phyloP scores from a whole-genome alignment of 495 filamentous ascomycete genomes.

The Penicillium chermesinum region DNA sequence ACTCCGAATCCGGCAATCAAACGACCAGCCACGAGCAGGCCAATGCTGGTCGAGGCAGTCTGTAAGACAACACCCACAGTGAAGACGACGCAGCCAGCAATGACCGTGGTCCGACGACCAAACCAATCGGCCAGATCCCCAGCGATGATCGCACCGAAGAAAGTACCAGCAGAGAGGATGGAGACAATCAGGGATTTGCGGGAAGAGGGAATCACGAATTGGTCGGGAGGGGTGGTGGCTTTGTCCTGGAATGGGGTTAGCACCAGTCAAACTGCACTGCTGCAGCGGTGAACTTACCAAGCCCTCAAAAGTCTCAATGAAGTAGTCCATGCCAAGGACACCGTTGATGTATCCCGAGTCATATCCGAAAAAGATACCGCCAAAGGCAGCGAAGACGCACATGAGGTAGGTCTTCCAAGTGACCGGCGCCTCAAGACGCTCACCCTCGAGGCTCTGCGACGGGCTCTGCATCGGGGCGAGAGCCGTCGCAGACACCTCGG shows the following conservation, averaged over 20 bases:
- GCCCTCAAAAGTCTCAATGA: slow-evolving; percentile 39
- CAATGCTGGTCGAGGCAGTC: slow-evolving; percentile 43
- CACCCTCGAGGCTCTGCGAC: slow-evolving; percentile 33
- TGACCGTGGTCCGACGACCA: slow-evolving; percentile 64
- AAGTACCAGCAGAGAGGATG: slow-evolving; percentile 70
- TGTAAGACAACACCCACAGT: slow-evolving; percentile 60
- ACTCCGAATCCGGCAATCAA: slow-evolving; percentile 68
- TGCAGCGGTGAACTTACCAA: slow-evolving; percentile 18
- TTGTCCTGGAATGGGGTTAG: slow-evolving; percentile 13
- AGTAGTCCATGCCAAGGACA: slow-evolving; percentile 50
- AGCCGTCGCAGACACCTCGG: slow-evolving; percentile 22
- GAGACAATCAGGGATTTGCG: slow-evolving; percentile 63
- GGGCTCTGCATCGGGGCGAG: slow-evolving; percentile 7
- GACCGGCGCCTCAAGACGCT: slow-evolving; percentile 56
- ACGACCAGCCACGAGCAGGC: slow-evolving; percentile 63
- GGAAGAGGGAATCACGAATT: slow-evolving; percentile 43
- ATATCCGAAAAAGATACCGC: slow-evolving; percentile 54
- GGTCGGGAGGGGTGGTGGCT: slow-evolving; percentile 17
- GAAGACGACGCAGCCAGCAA: slow-evolving; percentile 60
- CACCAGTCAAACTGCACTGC: background rate
- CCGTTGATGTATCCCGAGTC: slow-evolving; percentile 53
- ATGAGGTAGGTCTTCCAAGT: slow-evolving; percentile 58
- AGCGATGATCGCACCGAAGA: slow-evolving; percentile 68
- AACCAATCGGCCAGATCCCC: slow-evolving; percentile 65
- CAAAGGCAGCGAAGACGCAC: slow-evolving; percentile 56